Base-by-base conservation (phyloP, 2,329 filamentous ascomycete species). In the Arthroderma sp. region DNA sequence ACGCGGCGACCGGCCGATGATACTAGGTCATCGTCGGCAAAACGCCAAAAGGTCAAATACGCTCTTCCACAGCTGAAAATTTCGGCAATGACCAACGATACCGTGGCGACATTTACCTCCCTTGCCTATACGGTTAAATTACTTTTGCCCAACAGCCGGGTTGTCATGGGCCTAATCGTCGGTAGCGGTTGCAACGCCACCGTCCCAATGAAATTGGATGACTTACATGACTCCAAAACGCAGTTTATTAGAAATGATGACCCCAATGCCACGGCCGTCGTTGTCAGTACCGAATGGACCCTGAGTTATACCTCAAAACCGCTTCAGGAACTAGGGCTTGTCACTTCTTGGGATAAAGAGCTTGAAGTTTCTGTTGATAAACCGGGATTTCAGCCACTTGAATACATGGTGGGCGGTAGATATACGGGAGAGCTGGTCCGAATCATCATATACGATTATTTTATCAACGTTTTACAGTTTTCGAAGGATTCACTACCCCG, bases 221-320 rank as follows among this genome's bases (percentile, higher is more conserved):
- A 69, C 41, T 66, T 88, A 6, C 74, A 81, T 50, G 62, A 70
- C 1, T 70, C 66, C 38, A 88, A 87, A 57, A 50, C 74, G 66
- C 4, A 55, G 53, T 42, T 67, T 3, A 59, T 73, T 27, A 65
- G 67, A 4, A 70, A 64, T 15, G 59, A 62, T 30, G 56, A 59
- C 40, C 58, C 65, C 1, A 63, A 68, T 6, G 68, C 80, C 8
- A 62, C 72, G 5, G 78, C 74, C 47, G 76, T 85, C 4, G 74
- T 83, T 3, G 77, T 87, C 47, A 86, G 85, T 52, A 87, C 83
- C 0, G 83, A 88, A 62, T 86, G 82, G 81, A 83, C 79, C 36
- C 85, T 88, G 50, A 78, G 78, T 33, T 82, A 81, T 1, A 77
- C 82, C 2, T 75, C 77, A 10, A 65, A 69, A 1, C 80, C 83